Base-by-base conservation (phyloP, 768 basidiomycete genomes). In the Xerocomellus amylosporus region DNA sequence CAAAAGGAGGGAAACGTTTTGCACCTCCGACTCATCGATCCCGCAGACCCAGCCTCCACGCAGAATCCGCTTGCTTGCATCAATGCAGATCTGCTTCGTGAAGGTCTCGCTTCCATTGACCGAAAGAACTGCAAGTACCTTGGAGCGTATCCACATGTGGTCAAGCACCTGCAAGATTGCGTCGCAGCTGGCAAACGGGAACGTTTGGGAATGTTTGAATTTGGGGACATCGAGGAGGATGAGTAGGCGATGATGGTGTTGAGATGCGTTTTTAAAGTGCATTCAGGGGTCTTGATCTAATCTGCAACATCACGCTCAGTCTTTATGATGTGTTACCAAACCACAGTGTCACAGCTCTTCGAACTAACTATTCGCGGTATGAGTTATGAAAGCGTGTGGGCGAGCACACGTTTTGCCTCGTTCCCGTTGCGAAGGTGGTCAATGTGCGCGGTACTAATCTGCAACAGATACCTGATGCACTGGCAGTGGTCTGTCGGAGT, bases 21-120 rank as follows among this genome's bases (percentile, higher is more conserved):
- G 28, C 93, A 97, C 71, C 82, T 99, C 50, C 89, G 96, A 45
- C 83, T 99, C 34, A 96, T 97, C 57, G 95, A 98, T 67, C 90
- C 96, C 1, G 69, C 77, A 24, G 88, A 93, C 71, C 84, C 90
- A 3, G 72, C 77, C 8, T 79, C 83, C 6, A 78, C 82, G 5
- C 73, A 82, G 20, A 86, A 94, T 62, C 86, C 88, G 2, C 70
- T 83, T 12, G 81, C 86, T 9, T 90, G 86, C 65, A 81, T 98
- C 71, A 99, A 99, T 67, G 90, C 85, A 10, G 90, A 93, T 68
- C 78, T 99, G 5, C 77, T 97, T 12, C 81, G 87, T 37, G 96
- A 98, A 62, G 97, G 97, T 24, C 74, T 93, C 28, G 94, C 90
- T 0, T 75, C 82, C 2, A 75, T 93, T 59, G 93, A 97, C 69